A percentile compares a stretch with the other conserved stretches of the same genome.
phyloP scores from a whole-genome alignment of 31 red algal genomes.

The Pterothamnion heteromorphum region DNA sequence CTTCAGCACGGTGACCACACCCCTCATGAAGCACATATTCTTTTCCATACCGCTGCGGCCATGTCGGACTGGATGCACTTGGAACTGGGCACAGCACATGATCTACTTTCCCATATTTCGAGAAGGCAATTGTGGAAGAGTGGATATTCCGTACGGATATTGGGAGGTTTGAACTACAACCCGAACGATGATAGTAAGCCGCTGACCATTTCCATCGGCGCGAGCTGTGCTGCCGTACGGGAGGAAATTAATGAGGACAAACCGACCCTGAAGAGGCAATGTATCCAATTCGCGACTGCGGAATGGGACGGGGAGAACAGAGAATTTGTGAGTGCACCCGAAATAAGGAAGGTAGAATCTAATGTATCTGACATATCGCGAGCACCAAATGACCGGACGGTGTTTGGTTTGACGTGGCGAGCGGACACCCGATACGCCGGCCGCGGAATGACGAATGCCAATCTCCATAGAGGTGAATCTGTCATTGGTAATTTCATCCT shows the following conservation, averaged over 20 bases:
- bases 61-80: not conserved
- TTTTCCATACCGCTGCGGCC: not conserved
- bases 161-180: not conserved
- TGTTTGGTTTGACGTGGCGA: not conserved
- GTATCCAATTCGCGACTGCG: not conserved
- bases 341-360: not conserved
- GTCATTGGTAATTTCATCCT: not conserved
- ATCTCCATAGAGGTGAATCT: not conserved
- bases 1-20: not conserved
- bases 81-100: not conserved
- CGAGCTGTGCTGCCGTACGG: not conserved
- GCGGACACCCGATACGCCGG: not conserved
- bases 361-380: not conserved
- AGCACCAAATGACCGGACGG: not conserved
- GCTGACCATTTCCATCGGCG: not conserved
- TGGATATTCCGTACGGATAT: too few species aligned
- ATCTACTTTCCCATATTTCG: slow-evolving; percentile 4
- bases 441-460: not conserved
- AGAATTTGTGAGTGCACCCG: not conserved
- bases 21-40: not conserved
- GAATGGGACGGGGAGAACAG: not conserved
- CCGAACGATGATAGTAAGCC: not conserved
- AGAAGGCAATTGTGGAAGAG: not conserved
- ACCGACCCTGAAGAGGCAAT: not conserved
- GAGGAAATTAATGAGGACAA: not conserved